Evolutionary conservation across 306 rosid genomes (phyloP), one percentile per base, ranked within the genome.

Genomic region (Prunus davidiana): DNA sequence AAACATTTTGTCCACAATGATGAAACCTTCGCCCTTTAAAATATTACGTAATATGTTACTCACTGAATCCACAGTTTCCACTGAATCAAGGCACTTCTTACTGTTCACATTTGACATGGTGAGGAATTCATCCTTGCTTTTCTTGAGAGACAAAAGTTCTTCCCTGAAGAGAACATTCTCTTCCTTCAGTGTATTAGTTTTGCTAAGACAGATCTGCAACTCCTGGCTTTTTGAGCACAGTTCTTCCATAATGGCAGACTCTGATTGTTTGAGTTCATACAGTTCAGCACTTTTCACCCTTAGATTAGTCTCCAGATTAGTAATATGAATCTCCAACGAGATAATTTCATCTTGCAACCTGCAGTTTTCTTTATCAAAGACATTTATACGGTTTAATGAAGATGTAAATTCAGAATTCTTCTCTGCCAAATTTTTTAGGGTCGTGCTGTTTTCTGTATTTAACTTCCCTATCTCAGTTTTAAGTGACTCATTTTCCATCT

Each of bases 101-200:
- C 67, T 76, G 22, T 81, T 82, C 30, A 56, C 75, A 75, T 81
- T 60, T 67, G 43, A 74, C 52, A 76, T 67, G 52, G 81, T 73
- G 66, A 83, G 81, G 64, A 80, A 57, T 74, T 64, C 81, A 25
- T 56, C 67, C 65, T 71, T 74, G 79, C 77, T 86, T 64, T 80
- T 82, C 82, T 85, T 64, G 18, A 56, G 71, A 61, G 52, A 78
- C 69, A 47, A 32, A 64, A 83, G 79, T 78, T 82, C 76, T 25
- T 81, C 76, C 75, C 73, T 71, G 71, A 87, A 72, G 55, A 71
- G 81, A 74, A 78, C 58, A 65, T 87, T 89, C 66, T 87, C 88
- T 78, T 77, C 82, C 76, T 74, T 75, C 76, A 89, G 45, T 27
- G 61, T 67, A 65, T 75, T 63, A 43, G 46, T 61, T 38, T 43